phyloP scores from a whole-genome alignment of 441 rosid species.

The Eutrema salsugineum region DNA sequence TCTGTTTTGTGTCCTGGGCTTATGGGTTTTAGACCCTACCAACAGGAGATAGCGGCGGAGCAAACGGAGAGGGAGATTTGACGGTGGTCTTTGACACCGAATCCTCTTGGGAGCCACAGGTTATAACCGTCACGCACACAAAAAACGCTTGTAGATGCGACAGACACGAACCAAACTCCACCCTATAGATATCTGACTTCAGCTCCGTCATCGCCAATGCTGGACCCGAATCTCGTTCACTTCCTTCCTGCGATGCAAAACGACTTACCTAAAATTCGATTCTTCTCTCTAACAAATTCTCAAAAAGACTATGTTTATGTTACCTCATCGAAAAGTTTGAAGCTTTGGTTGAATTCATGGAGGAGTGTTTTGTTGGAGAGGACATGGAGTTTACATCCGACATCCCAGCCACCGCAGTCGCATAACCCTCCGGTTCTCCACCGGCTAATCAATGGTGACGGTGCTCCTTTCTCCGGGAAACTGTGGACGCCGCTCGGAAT shows the following conservation, averaged over 20 bases:
- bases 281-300: no score
- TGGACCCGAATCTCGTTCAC: slow-evolving; percentile 30
- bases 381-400: slow-evolving; percentile 70
- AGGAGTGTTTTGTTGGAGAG: slow-evolving; percentile 39
- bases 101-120: slow-evolving; percentile 32
- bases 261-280: no score
- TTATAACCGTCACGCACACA: slow-evolving; percentile 51
- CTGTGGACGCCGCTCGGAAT: slow-evolving; percentile 78
- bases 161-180: slow-evolving; percentile 61
- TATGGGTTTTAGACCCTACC: slow-evolving; percentile 46
- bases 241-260: slow-evolving; percentile 43
- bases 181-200: slow-evolving; percentile 54
- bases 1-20: not conserved
- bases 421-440: slow-evolving; percentile 88
- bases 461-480: slow-evolving; percentile 60
- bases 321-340: slow-evolving; percentile 64
- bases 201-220: slow-evolving; percentile 52
- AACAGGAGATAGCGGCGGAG: slow-evolving; percentile 78
- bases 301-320: not conserved
- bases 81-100: slow-evolving; percentile 30
- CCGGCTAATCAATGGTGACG: slow-evolving; percentile 67
- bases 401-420: slow-evolving; percentile 99
- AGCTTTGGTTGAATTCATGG: slow-evolving; percentile 28
- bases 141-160: slow-evolving; percentile 78
- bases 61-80: slow-evolving; percentile 49